Percentiles rank a stretch among this genome's conserved stretches.
Conservation (phyloP, 2,329 filamentous ascomycete species). For the Venturia nashicola region DNA sequence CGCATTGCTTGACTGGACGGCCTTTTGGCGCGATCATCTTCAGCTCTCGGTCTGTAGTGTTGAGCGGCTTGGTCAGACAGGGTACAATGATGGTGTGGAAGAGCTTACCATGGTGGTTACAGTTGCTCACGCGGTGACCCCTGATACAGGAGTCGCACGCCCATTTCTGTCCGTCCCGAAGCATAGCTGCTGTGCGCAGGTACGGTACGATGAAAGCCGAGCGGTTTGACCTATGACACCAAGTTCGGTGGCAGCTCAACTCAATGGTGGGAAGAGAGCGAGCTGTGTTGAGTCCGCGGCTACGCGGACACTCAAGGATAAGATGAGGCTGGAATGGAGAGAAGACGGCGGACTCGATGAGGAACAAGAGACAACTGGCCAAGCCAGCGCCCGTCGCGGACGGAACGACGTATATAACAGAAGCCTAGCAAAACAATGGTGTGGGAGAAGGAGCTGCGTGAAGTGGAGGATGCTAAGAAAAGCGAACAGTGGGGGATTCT, state of each 20-base stretch:
- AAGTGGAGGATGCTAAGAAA: neutral
- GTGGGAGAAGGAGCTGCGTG: neutral
- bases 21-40: conserved; percentile 97
- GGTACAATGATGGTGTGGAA: conserved; percentile 15
- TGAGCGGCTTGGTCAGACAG: conserved; percentile 4
- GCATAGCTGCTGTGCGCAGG: conserved; percentile 12
- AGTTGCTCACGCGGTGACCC: conserved; percentile 97
- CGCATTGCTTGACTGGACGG: conserved; percentile 92
- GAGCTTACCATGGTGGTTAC: conserved; percentile 83
- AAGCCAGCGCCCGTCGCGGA: conserved; percentile 1
- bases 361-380: neutral
- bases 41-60: conserved; percentile 63
- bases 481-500: neutral
- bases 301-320: neutral
- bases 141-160: conserved; percentile 97
- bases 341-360: neutral
- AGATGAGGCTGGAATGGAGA: neutral
- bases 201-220: neutral
- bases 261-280: neutral
- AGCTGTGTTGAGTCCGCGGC: neutral
- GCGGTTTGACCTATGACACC: neutral
- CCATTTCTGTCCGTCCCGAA: conserved; percentile 80
- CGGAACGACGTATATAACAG: neutral
- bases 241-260: neutral
- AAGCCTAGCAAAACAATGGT: neutral